Percentiles rank a stretch among this genome's conserved stretches.
phyloP scores from a whole-genome alignment of 306 rosid genomes.

The Dryas octopetala region DNA sequence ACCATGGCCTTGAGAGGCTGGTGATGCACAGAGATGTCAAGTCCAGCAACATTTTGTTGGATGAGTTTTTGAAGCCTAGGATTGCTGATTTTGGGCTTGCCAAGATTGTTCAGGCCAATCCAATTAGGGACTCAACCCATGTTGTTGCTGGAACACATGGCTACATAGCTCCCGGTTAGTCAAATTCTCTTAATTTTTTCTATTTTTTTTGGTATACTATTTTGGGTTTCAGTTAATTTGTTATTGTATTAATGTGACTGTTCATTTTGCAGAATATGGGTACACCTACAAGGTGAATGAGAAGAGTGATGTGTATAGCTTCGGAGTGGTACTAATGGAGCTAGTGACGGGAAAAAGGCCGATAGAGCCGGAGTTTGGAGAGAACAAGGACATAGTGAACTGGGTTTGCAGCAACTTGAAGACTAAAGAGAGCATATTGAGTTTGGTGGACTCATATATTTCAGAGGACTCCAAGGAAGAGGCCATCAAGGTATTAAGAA shows the following conservation, averaged over 20 bases:
- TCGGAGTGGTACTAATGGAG: slow-evolving; percentile 91
- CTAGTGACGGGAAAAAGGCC: slow-evolving; percentile 80
- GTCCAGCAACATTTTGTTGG: slow-evolving; percentile 85
- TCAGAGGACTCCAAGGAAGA: slow-evolving; percentile 58
- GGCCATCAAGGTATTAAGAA: slow-evolving; percentile 61
- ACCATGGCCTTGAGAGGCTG: slow-evolving; percentile 75
- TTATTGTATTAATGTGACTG: slow-evolving; percentile 1
- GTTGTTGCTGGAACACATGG: slow-evolving; percentile 92
- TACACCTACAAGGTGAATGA: slow-evolving; percentile 79
- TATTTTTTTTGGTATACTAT: not conserved
- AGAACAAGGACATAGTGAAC: slow-evolving; percentile 69
- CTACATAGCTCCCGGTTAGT: slow-evolving; percentile 88
- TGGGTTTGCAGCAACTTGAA: slow-evolving; percentile 64
- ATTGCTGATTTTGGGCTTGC: slow-evolving; percentile 95
- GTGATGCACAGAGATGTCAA: slow-evolving; percentile 91
- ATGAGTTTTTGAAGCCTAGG: slow-evolving; percentile 81
- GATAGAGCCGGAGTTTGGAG: slow-evolving; percentile 71
- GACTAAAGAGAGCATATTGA: slow-evolving; percentile 45
- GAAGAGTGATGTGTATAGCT: slow-evolving; percentile 93
- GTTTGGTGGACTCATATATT: slow-evolving; percentile 57
- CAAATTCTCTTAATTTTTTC: not conserved
- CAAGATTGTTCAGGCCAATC: slow-evolving; percentile 57
- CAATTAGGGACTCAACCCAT: slow-evolving; percentile 57
- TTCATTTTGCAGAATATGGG: slow-evolving; percentile 65
- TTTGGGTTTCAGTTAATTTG: not conserved